These are phyloP conservation scores for Magnaporthiopsis rhizophila DNA, from an alignment of 2,329 filamentous ascomycete species.

Conservation along the genomic window DNA sequence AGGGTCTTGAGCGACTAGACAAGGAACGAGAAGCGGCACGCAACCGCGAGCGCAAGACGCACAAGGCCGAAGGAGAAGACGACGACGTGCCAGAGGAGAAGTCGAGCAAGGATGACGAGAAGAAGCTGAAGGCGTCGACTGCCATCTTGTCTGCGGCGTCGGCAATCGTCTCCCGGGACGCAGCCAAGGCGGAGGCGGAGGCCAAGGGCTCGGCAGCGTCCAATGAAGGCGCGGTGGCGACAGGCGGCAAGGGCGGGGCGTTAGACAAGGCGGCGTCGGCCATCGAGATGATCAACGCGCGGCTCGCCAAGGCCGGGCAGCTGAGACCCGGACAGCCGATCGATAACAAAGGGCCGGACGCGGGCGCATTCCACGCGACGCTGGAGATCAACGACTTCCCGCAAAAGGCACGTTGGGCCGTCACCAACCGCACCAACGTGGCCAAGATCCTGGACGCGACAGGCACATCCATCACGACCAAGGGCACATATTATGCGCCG, in stretches of 20 bases:
- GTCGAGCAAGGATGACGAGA: conserved; percentile 53
- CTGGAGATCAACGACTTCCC: conserved; percentile 99
- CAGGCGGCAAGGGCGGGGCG: conserved; percentile 39
- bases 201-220: conserved; percentile 19
- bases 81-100: conserved; percentile 72
- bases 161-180: conserved; percentile 44
- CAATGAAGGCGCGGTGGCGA: conserved; percentile 17
- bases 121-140: conserved; percentile 59
- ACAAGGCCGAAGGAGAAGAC: conserved; percentile 77
- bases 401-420: conserved; percentile 95
- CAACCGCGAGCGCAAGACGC: conserved; percentile 77
- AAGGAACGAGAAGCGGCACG: conserved; percentile 83
- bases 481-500: conserved; percentile 79
- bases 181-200: conserved; percentile 34
- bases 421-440: conserved; percentile 97
- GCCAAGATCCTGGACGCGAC: conserved; percentile 95
- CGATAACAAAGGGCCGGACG: conserved; percentile 97
- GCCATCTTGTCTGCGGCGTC: conserved; percentile 60
- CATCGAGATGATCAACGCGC: conserved; percentile 82
- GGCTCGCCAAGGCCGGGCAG: conserved; percentile 81
- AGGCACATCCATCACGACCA: conserved; percentile 93
- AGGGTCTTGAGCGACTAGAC: conserved; percentile 85
- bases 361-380: conserved; percentile 92
- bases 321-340: conserved; percentile 89
- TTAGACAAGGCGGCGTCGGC: conserved; percentile 86